Percentiles rank a stretch among this genome's conserved stretches.
Evolutionary conservation across 805 yeast species (phyloP).

Genomic region (Candida ipomoeae): DNA sequence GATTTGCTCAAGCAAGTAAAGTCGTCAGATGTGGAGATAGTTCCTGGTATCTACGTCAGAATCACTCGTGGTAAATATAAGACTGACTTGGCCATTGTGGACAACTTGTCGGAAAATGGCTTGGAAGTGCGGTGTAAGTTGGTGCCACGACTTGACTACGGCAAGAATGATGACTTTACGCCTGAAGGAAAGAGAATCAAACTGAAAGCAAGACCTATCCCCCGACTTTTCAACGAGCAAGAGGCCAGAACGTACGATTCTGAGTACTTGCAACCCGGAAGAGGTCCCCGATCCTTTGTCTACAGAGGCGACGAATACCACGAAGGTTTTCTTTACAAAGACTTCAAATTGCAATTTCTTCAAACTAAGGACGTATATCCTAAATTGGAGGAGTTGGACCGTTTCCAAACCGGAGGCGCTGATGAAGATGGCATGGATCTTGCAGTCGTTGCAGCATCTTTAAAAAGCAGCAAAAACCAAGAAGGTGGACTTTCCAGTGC

Average conservation of each 20-base stretch:
- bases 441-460: constrained; percentile 79
- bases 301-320: constrained; percentile 86
- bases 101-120: constrained; percentile 90
- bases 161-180: constrained; percentile 55
- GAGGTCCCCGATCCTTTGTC: constrained; percentile 56
- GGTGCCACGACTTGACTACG: constrained; percentile 92
- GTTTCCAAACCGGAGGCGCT: constrained; percentile 67
- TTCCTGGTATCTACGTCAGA: constrained; percentile 91
- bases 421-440: constrained; percentile 84
- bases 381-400: constrained; percentile 79
- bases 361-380: constrained; percentile 84
- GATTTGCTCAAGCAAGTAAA: constrained; percentile 86
- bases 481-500: constrained; percentile 29
- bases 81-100: constrained; percentile 90
- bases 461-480: constrained; percentile 48
- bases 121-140: constrained; percentile 89
- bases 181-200: constrained; percentile 42
- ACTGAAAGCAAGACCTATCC: constrained; percentile 72
- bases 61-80: constrained; percentile 87
- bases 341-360: constrained; percentile 76
- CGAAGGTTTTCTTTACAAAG: constrained; percentile 84
- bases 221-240: constrained; percentile 79
- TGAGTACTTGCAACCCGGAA: constrained; percentile 62
- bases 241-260: constrained; percentile 87
- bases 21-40: constrained; percentile 79